These are phyloP conservation scores for Nitzschia sp. DNA, from an alignment of 108 stramenopile species.

Conservation along the genomic window DNA sequence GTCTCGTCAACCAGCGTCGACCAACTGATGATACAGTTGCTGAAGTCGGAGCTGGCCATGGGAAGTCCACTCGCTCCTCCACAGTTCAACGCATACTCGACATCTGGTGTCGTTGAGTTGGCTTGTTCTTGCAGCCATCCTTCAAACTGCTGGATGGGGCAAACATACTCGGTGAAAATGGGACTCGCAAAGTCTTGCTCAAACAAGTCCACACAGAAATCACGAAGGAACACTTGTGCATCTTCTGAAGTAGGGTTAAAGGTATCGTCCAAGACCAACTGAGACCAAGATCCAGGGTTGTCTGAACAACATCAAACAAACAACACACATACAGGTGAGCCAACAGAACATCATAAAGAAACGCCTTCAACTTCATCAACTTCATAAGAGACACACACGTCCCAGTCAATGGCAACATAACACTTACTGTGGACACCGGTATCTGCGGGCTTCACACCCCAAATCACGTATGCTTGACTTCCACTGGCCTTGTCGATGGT, in stretches of 20 bases:
- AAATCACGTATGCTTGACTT: slow-evolving; percentile 34
- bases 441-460: slow-evolving; percentile 38
- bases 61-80: slow-evolving; percentile 40
- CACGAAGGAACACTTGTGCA: slow-evolving; percentile 38
- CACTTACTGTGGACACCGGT: slow-evolving; percentile 38
- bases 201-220: slow-evolving; percentile 43
- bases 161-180: slow-evolving; percentile 23
- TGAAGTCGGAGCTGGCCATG: slow-evolving; percentile 26
- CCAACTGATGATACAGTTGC: slow-evolving; percentile 38
- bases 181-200: slow-evolving; percentile 36
- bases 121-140: slow-evolving; percentile 41
- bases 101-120: not conserved
- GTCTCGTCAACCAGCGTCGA: slow-evolving; percentile 10
- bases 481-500: slow-evolving; percentile 31
- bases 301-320: not conserved
- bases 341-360: too few relatives aligned
- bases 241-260: slow-evolving; percentile 38
- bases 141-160: slow-evolving; percentile 47
- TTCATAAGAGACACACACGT: not conserved
- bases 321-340: too few relatives aligned
- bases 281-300: slow-evolving; percentile 42
- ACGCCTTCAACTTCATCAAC: too few relatives aligned
- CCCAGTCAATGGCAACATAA: not conserved
- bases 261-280: slow-evolving; percentile 40
- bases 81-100: slow-evolving; percentile 35